Base-by-base conservation (phyloP, 2,329 filamentous ascomycete genomes). In the Diaporthe citrichinensis region DNA sequence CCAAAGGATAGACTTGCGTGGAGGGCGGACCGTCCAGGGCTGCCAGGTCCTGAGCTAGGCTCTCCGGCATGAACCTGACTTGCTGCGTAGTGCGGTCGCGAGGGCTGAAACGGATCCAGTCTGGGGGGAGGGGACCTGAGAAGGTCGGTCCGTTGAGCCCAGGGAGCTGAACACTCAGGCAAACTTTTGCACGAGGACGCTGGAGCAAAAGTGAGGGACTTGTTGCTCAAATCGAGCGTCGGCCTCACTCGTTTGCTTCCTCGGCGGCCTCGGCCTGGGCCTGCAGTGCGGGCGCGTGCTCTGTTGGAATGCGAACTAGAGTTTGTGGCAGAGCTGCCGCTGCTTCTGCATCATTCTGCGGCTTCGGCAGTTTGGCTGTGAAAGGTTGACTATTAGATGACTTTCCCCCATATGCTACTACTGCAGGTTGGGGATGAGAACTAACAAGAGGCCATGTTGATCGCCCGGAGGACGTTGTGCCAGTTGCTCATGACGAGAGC, bases 401-500 rank as follows among this genome's bases (percentile, higher is more conserved):
- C 31, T 41, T 39, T 55, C 23, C 49, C 46, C 17, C 31, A 15
- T 8, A 9, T 41, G 76, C 67, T 76, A 74, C 74, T 62, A 51
- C 71, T 71, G n/a, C 23, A 77, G 10, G 53, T 57, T 57, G 31
- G 28, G 75, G 51, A 51, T 9, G 17, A 8, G 15, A 59, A 86
- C 91, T 81, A 88, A 96, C 94, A 90, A 76, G 94, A 96, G 77
- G 95, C 95, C 94, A 97, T 96, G 81, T 94, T 94, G 81, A 97
- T 96, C 57, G 94, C 94, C 78, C 93, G 89, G 76, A 97, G 88
- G 78, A 97, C 94, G 80, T 95, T 96, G 83, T 96, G 93, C 95
- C 95, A 97, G 83, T 97, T 97, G 72, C 93, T 91, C 82, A 97
- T 87, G 31, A 97, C 94, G n/a, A 93, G 90, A 53, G 95, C 94